phyloP scores from a whole-genome alignment of 306 rosid genomes.

The Glycine soja region DNA sequence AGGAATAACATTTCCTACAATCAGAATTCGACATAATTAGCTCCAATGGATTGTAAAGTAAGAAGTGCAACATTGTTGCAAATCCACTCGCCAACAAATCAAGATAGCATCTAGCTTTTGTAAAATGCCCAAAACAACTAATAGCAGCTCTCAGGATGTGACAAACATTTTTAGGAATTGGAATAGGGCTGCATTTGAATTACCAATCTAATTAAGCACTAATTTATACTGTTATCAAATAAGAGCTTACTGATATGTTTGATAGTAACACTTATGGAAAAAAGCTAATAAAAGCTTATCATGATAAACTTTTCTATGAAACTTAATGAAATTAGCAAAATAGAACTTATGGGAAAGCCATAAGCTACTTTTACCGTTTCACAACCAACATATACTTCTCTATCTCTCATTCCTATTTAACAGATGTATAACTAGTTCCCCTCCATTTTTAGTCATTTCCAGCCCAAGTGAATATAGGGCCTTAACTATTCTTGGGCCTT shows the following conservation, averaged over 20 bases:
- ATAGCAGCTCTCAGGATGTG: background rate
- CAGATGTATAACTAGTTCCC: background rate
- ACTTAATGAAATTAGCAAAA: background rate
- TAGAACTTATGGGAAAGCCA: background rate
- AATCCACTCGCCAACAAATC: constrained; percentile 32
- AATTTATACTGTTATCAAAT: background rate
- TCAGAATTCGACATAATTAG: constrained; percentile 44
- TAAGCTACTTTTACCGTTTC: background rate
- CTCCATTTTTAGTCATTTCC: background rate
- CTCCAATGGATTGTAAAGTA: constrained; percentile 12
- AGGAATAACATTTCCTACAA: constrained; percentile 95
- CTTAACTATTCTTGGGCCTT: background rate
- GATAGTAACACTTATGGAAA: background rate
- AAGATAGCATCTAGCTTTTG: constrained; percentile 9
- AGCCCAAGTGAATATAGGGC: background rate
- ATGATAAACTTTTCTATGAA: background rate
- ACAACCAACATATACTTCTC: background rate
- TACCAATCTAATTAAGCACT: background rate
- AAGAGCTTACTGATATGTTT: background rate
- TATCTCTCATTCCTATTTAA: background rate
- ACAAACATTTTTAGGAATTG: background rate
- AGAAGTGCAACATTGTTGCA: background rate
- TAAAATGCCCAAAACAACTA: constrained; percentile 3
- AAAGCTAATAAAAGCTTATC: background rate
- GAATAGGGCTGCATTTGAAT: background rate